These are phyloP conservation scores for Sorghum bicolor DNA, from an alignment of 176 grass and related monocot species.

Conservation along the genomic window DNA sequence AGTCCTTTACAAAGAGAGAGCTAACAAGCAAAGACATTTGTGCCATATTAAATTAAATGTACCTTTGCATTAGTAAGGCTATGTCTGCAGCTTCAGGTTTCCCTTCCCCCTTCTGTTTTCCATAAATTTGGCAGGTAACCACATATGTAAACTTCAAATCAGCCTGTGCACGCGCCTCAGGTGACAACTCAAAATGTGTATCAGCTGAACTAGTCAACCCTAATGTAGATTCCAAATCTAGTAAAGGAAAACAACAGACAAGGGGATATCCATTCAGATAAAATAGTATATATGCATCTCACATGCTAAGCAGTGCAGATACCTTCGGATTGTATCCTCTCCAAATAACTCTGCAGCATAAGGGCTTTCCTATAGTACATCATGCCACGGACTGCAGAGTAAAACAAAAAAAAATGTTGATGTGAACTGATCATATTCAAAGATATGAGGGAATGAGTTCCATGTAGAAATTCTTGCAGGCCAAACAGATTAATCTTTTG, in stretches of 20 bases:
- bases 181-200: slow-evolving; percentile 77
- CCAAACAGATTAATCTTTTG: neutral
- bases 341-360: slow-evolving; percentile 92
- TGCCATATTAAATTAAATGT: slow-evolving; percentile 26
- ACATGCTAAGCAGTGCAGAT: slow-evolving; percentile 22
- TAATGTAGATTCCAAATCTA: slow-evolving; percentile 46
- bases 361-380: slow-evolving; percentile 99
- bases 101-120: slow-evolving; percentile 73
- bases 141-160: slow-evolving; percentile 97
- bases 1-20: neutral
- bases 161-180: slow-evolving; percentile 77
- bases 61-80: slow-evolving; percentile 91
- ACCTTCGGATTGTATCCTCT: slow-evolving; percentile 83
- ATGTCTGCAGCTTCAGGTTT: slow-evolving; percentile 86
- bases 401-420: slow-evolving; percentile 19
- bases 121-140: slow-evolving; percentile 94
- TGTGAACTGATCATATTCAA: neutral
- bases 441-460: neutral
- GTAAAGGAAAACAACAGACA: slow-evolving; percentile 17
- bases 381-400: slow-evolving; percentile 82
- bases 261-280: slow-evolving; percentile 7
- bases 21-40: slow-evolving; percentile 5
- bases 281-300: slow-evolving; percentile 19
- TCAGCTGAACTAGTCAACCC: slow-evolving; percentile 49
- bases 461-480: neutral